These are phyloP conservation scores for Xylaria sp. DNA, from an alignment of 2,329 filamentous ascomycete genomes.

Conservation along the genomic window DNA sequence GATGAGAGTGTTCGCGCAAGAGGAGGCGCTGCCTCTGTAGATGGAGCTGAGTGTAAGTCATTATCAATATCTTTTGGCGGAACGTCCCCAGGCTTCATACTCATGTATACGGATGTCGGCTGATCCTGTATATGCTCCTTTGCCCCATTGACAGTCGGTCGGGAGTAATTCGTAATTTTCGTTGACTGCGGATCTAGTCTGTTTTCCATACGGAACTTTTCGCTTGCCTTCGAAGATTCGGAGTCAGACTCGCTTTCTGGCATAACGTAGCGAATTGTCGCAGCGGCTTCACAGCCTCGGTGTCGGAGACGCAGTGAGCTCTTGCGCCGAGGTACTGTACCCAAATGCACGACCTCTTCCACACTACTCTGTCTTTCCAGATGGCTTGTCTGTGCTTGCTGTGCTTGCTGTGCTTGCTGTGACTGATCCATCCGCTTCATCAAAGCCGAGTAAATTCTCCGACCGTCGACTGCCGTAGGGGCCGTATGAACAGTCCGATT, in stretches of 20 bases:
- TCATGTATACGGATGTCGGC: constrained; percentile 20
- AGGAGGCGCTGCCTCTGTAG: constrained; percentile 37
- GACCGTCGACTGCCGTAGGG: constrained; percentile 60
- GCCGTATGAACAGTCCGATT: constrained; percentile 27
- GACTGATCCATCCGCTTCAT: constrained; percentile 64
- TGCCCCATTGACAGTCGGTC: neutral
- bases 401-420: constrained; percentile 44
- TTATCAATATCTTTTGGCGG: neutral
- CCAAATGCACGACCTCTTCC: constrained; percentile 36
- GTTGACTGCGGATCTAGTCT: neutral
- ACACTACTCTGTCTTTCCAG: constrained; percentile 40
- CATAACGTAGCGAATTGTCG: constrained; percentile 46
- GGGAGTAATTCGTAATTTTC: neutral
- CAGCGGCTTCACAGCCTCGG: constrained; percentile 19
- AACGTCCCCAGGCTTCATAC: constrained; percentile 1
- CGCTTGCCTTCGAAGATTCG: constrained; percentile 27
- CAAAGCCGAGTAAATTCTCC: constrained; percentile 72
- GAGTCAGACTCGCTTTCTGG: constrained; percentile 41
- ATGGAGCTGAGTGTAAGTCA: constrained; percentile 13
- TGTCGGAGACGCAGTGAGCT: constrained; percentile 37
- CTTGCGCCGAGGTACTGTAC: constrained; percentile 38
- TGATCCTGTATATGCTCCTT: constrained; percentile 5
- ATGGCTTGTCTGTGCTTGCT: constrained; percentile 39
- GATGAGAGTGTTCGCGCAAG: constrained; percentile 52
- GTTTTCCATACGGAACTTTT: constrained; percentile 17